A percentile compares a stretch with the other conserved stretches of the same genome.
phyloP scores from a whole-genome alignment of 2,329 filamentous ascomycete species.

The Chalara sp. region DNA sequence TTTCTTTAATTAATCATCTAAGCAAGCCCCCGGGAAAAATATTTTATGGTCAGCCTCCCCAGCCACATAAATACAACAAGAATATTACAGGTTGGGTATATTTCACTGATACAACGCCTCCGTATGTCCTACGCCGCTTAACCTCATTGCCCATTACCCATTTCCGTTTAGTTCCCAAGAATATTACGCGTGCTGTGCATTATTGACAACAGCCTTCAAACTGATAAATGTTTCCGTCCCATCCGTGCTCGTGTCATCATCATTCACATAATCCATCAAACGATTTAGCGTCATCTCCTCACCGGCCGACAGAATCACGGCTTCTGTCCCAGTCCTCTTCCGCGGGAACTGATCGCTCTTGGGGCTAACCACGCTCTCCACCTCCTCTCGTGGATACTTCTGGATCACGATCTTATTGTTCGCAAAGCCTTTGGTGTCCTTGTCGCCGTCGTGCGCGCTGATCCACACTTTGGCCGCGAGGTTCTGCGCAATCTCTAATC shows the following conservation, averaged over 20 bases:
- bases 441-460: slow-evolving; percentile 53
- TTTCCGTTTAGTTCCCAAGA: not conserved
- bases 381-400: slow-evolving; percentile 38
- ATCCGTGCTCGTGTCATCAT: not conserved
- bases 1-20: too few species aligned
- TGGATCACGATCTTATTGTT: slow-evolving; percentile 42
- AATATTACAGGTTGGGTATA: not conserved
- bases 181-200: not conserved
- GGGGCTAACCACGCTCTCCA: slow-evolving; percentile 30
- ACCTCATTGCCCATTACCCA: not conserved
- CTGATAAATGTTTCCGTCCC: not conserved
- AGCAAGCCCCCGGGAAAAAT: too few species aligned
- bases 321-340: slow-evolving; percentile 28
- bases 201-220: not conserved
- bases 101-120: not conserved
- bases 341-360: slow-evolving; percentile 16
- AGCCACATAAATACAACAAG: too few species aligned
- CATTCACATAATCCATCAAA: slow-evolving; percentile 6
- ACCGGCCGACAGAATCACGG: slow-evolving; percentile 35
- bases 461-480: slow-evolving; percentile 53
- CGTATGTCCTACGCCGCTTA: not conserved
- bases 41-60: too few species aligned
- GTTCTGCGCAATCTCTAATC: slow-evolving; percentile 46
- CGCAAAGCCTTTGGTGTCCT: slow-evolving; percentile 45
- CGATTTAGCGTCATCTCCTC: slow-evolving; percentile 35